Base-by-base conservation (phyloP, 495 filamentous ascomycete genomes). In the Trichoderma orchidacearum region DNA sequence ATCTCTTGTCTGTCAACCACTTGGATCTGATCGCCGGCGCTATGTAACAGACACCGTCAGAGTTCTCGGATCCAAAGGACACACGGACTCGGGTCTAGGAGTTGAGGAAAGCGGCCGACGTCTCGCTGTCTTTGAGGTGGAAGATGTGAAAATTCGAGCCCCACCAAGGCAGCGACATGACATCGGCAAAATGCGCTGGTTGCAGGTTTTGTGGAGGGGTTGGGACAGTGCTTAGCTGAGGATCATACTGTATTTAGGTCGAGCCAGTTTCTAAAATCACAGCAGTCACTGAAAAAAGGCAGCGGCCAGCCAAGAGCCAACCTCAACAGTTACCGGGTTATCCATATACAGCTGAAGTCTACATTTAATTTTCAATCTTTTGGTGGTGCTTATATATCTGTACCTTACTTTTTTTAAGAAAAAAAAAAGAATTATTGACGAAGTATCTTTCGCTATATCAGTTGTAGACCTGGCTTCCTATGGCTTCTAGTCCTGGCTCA, bases 61-160 rank as follows among this genome's bases (percentile, higher is more conserved):
- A 25, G 21, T 9, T 9, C 41, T 28, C 27, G 8, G 41, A 11
- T 48, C 2, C 21, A 12, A 11, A 13, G 4, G 9, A n/a, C 34
- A 13, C 34, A 36, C 41, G 12, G 21, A 25, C 41, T 48, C 21
- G 21, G 21, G 41, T 25, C 41, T 48, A 25, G 41, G 41, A 25
- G 41, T 48, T 28, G 41, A 48, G 15, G 41, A 23, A 18, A 23
- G 27, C 41, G 41, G 41, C 12, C 41, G 41, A 48, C 41, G 41
- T 48, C 51, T 53, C 30, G 29, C 27, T 30, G 29, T 25, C 28
- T 30, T 30, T 34, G 30, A 21, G 32, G 53, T 55, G 29, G 27
- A 27, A 31, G 53, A 11, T 32, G 51, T 53, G 53, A 55, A 55
- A 55, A 55, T 55, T 55, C 53, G 30, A 34, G 53, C 53, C 53